Evolutionary conservation across 768 basidiomycete species (phyloP).

Genomic region (Termitomyces bulborhizus): DNA sequence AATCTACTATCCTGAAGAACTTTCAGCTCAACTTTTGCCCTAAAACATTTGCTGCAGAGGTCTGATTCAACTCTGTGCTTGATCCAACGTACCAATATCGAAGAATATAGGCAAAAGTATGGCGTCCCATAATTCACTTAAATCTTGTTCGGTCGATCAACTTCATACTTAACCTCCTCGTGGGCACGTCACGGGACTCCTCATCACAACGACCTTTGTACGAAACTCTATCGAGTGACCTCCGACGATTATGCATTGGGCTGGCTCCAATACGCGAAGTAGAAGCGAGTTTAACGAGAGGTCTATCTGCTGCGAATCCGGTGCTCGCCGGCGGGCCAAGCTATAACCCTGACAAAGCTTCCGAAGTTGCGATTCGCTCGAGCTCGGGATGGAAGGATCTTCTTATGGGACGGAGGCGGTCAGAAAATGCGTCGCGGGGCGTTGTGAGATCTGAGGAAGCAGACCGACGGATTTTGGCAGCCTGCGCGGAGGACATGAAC

Average conservation of each 20-base stretch:
- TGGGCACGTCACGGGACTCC: slow-evolving; percentile 14
- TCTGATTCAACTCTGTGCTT: slow-evolving; percentile 10
- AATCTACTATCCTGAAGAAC: slow-evolving; percentile 62
- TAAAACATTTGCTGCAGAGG: slow-evolving; percentile 50
- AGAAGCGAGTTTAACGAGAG: slow-evolving; percentile 41
- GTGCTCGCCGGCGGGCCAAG: slow-evolving; percentile 11
- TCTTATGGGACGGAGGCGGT: slow-evolving; percentile 27
- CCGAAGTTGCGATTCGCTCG: slow-evolving; percentile 43
- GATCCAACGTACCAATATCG: background rate
- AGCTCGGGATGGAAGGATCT: slow-evolving; percentile 45
- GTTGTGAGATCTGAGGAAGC: slow-evolving; percentile 27
- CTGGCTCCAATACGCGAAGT: slow-evolving; percentile 52
- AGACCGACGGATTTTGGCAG: slow-evolving; percentile 42
- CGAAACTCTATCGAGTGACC: slow-evolving; percentile 23
- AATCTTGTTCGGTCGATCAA: slow-evolving; percentile 55
- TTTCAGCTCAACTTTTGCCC: slow-evolving; percentile 60
- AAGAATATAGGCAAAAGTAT: slow-evolving; percentile 35
- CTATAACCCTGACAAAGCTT: slow-evolving; percentile 34
- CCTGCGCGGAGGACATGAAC: slow-evolving; percentile 48
- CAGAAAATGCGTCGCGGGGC: slow-evolving; percentile 11
- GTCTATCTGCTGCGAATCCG: slow-evolving; percentile 28
- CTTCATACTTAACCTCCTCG: slow-evolving; percentile 28
- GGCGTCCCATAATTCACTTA: slow-evolving; percentile 63
- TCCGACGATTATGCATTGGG: slow-evolving; percentile 41
- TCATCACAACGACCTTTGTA: slow-evolving; percentile 13